These are phyloP conservation scores for Mallotus nudiflorus DNA, from an alignment of 345 rosid species.

Conservation along the genomic window DNA sequence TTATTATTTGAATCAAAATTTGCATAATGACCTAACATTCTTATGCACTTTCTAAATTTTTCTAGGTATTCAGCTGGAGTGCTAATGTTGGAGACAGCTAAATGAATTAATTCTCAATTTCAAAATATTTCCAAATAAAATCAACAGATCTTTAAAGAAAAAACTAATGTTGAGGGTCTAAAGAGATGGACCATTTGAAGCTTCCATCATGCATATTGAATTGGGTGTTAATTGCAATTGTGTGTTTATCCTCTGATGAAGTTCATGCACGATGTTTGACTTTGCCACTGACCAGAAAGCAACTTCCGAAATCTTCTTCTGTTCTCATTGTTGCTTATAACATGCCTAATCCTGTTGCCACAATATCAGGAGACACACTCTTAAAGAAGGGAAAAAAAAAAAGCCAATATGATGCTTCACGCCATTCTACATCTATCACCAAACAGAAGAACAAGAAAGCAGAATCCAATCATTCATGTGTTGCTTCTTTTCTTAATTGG, in stretches of 20 bases:
- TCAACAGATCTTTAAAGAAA: no score
- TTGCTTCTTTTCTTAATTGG: background rate
- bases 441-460: background rate
- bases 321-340: slow-evolving; percentile 2
- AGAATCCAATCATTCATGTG: no score
- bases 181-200: no score
- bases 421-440: background rate
- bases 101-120: no score
- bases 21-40: no score
- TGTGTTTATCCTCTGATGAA: background rate
- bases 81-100: no score
- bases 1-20: no score
- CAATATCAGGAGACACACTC: slow-evolving; percentile 1
- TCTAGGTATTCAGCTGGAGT: no score
- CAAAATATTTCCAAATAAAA: no score
- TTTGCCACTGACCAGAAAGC: slow-evolving; percentile 3
- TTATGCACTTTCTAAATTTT: no score
- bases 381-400: background rate
- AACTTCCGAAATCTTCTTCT: slow-evolving; percentile 4
- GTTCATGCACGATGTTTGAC: slow-evolving; percentile 3
- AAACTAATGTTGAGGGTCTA: no score
- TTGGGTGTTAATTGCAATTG: background rate
- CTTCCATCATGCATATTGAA: background rate
- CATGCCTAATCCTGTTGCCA: slow-evolving; percentile 7
- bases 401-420: background rate